phyloP scores from a whole-genome alignment of 2,329 filamentous ascomycete genomes.

The Scolecobasidium constrictum region DNA sequence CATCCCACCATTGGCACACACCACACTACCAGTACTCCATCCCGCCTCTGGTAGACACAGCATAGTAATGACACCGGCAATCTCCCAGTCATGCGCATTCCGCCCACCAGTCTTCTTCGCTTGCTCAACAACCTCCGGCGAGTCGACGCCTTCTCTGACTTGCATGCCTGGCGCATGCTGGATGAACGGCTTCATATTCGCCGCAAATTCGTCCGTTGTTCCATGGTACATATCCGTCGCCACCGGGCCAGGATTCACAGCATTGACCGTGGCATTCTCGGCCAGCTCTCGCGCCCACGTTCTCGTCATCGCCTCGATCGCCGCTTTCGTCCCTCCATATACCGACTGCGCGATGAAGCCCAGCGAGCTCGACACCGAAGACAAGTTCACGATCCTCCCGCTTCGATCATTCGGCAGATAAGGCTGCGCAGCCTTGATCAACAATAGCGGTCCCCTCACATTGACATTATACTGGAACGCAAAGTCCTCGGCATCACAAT shows the following conservation, averaged over 20 bases:
- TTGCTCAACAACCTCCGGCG: slow-evolving; percentile 40
- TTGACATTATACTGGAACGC: slow-evolving; percentile 66
- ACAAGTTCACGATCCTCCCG: slow-evolving; percentile 53
- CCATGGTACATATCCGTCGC: slow-evolving; percentile 55
- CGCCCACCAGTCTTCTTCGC: slow-evolving; percentile 37
- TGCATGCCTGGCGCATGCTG: slow-evolving; percentile 54
- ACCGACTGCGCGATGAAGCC: slow-evolving; percentile 50
- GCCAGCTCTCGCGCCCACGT: slow-evolving; percentile 54
- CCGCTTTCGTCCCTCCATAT: slow-evolving; percentile 57
- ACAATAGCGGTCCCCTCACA: slow-evolving; percentile 67
- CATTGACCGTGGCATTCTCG: slow-evolving; percentile 53
- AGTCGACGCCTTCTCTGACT: slow-evolving; percentile 50
- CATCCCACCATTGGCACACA: slow-evolving; percentile 74
- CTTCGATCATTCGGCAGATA: slow-evolving; percentile 60
- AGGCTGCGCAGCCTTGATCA: slow-evolving; percentile 61
- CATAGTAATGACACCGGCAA: slow-evolving; percentile 70
- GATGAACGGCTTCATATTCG: slow-evolving; percentile 48
- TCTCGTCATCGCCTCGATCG: slow-evolving; percentile 58
- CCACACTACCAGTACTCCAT: slow-evolving; percentile 70
- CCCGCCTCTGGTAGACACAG: slow-evolving; percentile 58
- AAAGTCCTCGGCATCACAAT: slow-evolving; percentile 57
- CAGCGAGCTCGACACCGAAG: slow-evolving; percentile 45
- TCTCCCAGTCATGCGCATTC: slow-evolving; percentile 54
- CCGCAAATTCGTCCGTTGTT: slow-evolving; percentile 45
- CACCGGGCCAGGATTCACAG: slow-evolving; percentile 56